These are phyloP conservation scores for Eucalyptus leucophloia DNA, from an alignment of 345 rosid species.

Conservation along the genomic window DNA sequence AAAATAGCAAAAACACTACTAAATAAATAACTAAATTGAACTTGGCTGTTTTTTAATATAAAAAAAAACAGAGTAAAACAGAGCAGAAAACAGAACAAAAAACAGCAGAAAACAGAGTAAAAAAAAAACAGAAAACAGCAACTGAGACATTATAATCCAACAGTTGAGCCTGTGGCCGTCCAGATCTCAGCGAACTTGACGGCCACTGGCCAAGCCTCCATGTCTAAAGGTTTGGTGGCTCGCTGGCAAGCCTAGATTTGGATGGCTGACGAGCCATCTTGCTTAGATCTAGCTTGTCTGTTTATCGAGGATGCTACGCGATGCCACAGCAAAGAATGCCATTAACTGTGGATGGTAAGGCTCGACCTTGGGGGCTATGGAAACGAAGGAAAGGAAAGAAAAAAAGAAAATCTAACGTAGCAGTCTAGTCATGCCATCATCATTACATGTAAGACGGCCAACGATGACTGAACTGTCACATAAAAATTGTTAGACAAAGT, in stretches of 20 bases:
- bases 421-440: too few species aligned
- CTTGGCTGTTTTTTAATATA: too few species aligned
- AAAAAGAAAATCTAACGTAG: too few species aligned
- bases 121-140: too few species aligned
- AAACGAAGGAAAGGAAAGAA: rapidly evolving
- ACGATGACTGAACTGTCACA: rapidly evolving
- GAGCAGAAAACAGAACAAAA: too few species aligned
- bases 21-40: too few species aligned
- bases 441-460: rapidly evolving
- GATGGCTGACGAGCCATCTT: not conserved
- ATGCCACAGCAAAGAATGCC: not conserved
- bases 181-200: not conserved
- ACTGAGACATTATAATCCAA: too few species aligned
- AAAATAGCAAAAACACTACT: too few species aligned
- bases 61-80: too few species aligned
- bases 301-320: not conserved
- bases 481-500: rapidly evolving
- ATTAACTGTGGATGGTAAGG: not conserved
- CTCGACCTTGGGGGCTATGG: not conserved
- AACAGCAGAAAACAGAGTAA: too few species aligned
- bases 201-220: not conserved
- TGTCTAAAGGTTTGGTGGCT: not conserved
- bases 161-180: not conserved
- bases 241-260: not conserved
- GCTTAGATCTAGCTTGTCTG: not conserved